phyloP scores from a whole-genome alignment of 495 filamentous ascomycete species.

The Xeromyces bisporus region DNA sequence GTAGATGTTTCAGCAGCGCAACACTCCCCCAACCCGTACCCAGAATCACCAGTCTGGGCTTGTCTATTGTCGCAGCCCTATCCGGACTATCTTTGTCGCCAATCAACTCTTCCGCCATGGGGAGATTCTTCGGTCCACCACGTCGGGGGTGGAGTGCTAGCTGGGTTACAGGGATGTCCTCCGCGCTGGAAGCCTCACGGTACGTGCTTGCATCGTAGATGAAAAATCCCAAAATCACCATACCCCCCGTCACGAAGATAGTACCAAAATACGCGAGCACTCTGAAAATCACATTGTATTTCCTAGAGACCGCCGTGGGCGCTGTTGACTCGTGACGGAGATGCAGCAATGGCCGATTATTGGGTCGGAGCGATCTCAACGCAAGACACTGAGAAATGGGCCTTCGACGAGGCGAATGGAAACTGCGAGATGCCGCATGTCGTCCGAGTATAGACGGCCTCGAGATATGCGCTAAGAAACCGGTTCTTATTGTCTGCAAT shows the following conservation, averaged over 20 bases:
- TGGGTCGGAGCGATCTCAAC: slow-evolving; percentile 8
- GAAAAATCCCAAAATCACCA: slow-evolving; percentile 64
- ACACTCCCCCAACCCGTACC: slow-evolving; percentile 95
- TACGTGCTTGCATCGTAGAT: slow-evolving; percentile 90
- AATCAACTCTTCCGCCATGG: slow-evolving; percentile 70
- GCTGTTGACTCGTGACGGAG: slow-evolving; percentile 15
- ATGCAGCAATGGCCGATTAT: slow-evolving; percentile 5
- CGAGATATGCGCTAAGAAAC: too few species aligned
- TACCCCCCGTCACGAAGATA: slow-evolving; percentile 35
- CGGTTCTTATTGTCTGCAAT: too few species aligned
- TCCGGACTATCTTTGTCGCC: slow-evolving; percentile 69
- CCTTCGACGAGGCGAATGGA: slow-evolving; percentile 12
- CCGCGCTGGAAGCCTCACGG: slow-evolving; percentile 40
- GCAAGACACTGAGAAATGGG: slow-evolving; percentile 12
- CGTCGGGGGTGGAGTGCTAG: slow-evolving; percentile 62
- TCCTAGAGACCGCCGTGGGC: slow-evolving; percentile 4
- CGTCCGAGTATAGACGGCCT: slow-evolving; percentile 4
- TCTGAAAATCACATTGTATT: slow-evolving; percentile 19
- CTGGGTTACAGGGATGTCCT: slow-evolving; percentile 68
- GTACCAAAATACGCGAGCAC: slow-evolving; percentile 41
- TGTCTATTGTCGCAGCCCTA: slow-evolving; percentile 53
- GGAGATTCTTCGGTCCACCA: slow-evolving; percentile 92
- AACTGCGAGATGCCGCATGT: slow-evolving; percentile 7
- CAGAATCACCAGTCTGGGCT: slow-evolving; percentile 80
- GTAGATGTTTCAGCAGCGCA: slow-evolving; percentile 75